phyloP scores from a whole-genome alignment of 2,329 filamentous ascomycete species.

The Claviceps sp. region DNA sequence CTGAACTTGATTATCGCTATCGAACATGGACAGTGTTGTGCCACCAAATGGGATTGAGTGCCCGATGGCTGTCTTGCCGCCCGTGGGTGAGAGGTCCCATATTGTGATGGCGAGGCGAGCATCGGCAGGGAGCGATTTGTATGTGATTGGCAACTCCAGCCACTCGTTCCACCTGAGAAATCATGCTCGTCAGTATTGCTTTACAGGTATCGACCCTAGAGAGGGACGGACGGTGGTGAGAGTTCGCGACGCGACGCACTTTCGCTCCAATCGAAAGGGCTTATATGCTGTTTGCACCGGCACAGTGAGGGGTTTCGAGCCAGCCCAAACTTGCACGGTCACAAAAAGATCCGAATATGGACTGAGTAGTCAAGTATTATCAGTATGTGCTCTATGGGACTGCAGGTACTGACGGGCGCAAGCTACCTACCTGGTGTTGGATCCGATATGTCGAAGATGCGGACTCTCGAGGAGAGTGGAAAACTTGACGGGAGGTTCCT shows the following conservation, averaged over 20 bases:
- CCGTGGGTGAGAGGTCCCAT: slow-evolving; percentile 83
- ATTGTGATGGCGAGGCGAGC: slow-evolving; percentile 82
- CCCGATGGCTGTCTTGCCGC: slow-evolving; percentile 52
- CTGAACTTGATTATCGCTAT: slow-evolving; percentile 77
- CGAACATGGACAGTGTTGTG: slow-evolving; percentile 84
- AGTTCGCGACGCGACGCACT: slow-evolving; percentile 22
- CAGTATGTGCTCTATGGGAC: slow-evolving; percentile 7
- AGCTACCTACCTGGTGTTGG: slow-evolving; percentile 60
- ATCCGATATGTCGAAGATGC: slow-evolving; percentile 75
- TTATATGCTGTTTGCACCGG: slow-evolving; percentile 89
- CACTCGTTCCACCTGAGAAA: slow-evolving; percentile 81
- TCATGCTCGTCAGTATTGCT: background rate
- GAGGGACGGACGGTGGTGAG: background rate
- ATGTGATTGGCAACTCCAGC: slow-evolving; percentile 75
- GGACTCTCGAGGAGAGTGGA: slow-evolving; percentile 68
- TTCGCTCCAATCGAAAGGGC: slow-evolving; percentile 63
- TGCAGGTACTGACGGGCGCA: background rate
- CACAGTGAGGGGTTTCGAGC: slow-evolving; percentile 87
- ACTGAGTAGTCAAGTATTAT: slow-evolving; percentile 39
- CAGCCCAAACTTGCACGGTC: slow-evolving; percentile 86
- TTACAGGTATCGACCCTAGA: background rate
- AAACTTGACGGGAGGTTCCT: slow-evolving; percentile 25
- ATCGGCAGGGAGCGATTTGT: slow-evolving; percentile 68
- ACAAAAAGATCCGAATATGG: slow-evolving; percentile 81
- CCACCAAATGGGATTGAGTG: slow-evolving; percentile 88